Evolutionary conservation across 306 rosid species (phyloP), one percentile per base, ranked within the genome.

Genomic region (Neltuma alba): DNA sequence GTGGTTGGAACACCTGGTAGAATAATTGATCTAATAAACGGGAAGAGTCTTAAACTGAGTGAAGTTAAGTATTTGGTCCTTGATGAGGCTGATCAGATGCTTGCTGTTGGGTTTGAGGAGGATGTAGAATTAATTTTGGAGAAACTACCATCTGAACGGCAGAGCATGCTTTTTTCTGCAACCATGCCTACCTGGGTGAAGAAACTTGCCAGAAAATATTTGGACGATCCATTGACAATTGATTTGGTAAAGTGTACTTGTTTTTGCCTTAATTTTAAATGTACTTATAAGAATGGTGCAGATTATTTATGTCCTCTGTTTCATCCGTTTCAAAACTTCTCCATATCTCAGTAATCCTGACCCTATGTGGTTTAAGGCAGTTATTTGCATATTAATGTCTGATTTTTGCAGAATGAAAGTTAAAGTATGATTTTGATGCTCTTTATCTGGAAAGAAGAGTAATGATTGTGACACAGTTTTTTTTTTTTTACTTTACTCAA

Each of bases 1-100:
- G 99, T 95, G 48, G 99, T 95, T 70, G 99, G 99, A 65, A 95
- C 99, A 8, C 99, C 99, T 20, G 99, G 99, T 78, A 90, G 99
- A 58, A 76, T 95, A 61, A 95, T 95, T 67, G 99, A 95, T 86
- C 89, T 95, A 68, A 86, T 93, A 78, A 93, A 95, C 5, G 98
- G 99, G 40, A 87, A 82, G 72, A 95, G 92, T 80, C 97, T 95
- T 78, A 93, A 89, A 70, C 70, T 95, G 83, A 83, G 88, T 16
- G 98, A 95, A 82, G 93, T 95, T 52, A 86, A 90, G 79, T 90
- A 74, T 85, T 81, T 95, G 90, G 99, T 95, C 41, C 97, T 95
- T 34, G 99, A 95, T 38, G 99, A 95, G 90, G 99, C 99, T 65
- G 99, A 95, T 88, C 97, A 85, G 85, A 95, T 95, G 99, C 99